phyloP scores from a whole-genome alignment of 495 filamentous ascomycete species.

The Aspergillus cristatus region DNA sequence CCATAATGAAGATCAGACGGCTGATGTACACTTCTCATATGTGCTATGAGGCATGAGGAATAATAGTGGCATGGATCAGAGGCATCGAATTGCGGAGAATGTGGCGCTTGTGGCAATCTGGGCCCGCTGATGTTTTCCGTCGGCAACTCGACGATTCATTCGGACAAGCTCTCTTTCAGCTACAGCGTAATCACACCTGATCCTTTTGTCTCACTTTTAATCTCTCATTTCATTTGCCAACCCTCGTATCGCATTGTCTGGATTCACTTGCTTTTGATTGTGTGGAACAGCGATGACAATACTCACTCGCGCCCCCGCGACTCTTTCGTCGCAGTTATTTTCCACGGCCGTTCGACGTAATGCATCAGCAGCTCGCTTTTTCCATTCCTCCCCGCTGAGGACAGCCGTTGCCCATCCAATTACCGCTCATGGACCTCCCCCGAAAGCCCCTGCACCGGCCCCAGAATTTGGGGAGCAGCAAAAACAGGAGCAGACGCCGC shows the following conservation, averaged over 20 bases:
- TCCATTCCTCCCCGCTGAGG: slow-evolving; percentile 45
- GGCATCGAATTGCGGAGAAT: background rate
- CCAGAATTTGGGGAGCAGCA: slow-evolving; percentile 39
- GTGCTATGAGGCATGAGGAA: no score
- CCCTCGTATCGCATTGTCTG: no score
- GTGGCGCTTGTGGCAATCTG: slow-evolving; percentile 6
- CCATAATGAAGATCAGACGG: no score
- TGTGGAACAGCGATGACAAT: slow-evolving; percentile 16
- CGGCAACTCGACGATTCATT: no score
- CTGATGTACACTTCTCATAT: no score
- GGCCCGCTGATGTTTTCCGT: background rate
- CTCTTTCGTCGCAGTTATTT: slow-evolving; percentile 13
- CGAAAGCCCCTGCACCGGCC: slow-evolving; percentile 57
- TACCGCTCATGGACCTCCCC: slow-evolving; percentile 77
- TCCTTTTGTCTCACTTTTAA: no score
- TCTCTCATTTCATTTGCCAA: no score
- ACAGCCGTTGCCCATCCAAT: slow-evolving; percentile 56
- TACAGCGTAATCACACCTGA: no score
- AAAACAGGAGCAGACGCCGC: slow-evolving; percentile 7
- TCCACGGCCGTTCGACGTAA: slow-evolving; percentile 8
- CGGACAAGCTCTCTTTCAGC: no score
- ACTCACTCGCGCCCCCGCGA: slow-evolving; percentile 15
- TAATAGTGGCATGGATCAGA: no score
- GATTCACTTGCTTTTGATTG: no score
- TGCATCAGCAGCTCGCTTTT: slow-evolving; percentile 19